Evolutionary conservation across 495 filamentous ascomycete genomes (phyloP).

Genomic region (Aspergillus hancockii): DNA sequence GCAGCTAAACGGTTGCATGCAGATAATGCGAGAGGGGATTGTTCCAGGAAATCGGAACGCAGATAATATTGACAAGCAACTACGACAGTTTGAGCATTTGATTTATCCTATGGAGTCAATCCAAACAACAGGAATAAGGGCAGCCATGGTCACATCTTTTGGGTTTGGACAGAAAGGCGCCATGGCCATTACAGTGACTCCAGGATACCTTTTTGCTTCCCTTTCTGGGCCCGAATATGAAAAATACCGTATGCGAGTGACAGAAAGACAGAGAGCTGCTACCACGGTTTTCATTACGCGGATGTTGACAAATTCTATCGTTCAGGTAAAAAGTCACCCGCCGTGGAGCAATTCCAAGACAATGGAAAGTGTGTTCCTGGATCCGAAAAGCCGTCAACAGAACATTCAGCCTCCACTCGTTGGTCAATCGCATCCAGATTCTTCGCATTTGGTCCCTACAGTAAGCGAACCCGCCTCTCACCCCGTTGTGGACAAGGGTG

Average conservation of each 20-base stretch:
- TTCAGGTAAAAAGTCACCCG: conserved; percentile 21
- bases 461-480: background rate
- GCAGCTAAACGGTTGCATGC: conserved; percentile 98
- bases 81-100: conserved; percentile 96
- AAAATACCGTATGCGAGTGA: conserved; percentile 72
- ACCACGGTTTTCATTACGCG: conserved; percentile 18
- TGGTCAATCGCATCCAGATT: background rate
- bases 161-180: conserved; percentile 99
- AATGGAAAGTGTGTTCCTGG: conserved; percentile 86
- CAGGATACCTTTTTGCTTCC: conserved; percentile 89
- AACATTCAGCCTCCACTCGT: background rate
- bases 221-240: conserved; percentile 47
- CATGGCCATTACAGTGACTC: conserved; percentile 91
- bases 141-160: conserved; percentile 96
- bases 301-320: conserved; percentile 60
- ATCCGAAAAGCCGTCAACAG: conserved; percentile 68
- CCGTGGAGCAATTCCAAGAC: conserved; percentile 51
- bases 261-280: conserved; percentile 64
- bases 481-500: background rate
- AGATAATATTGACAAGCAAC: conserved; percentile 90
- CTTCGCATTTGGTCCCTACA: background rate
- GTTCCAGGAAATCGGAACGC: conserved; percentile 98
- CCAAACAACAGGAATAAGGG: conserved; percentile 92
- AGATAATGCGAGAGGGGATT: conserved; percentile 86
- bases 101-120: conserved; percentile 91